Evolutionary conservation across 805 yeast species (phyloP).

Genomic region (Candida orba): DNA sequence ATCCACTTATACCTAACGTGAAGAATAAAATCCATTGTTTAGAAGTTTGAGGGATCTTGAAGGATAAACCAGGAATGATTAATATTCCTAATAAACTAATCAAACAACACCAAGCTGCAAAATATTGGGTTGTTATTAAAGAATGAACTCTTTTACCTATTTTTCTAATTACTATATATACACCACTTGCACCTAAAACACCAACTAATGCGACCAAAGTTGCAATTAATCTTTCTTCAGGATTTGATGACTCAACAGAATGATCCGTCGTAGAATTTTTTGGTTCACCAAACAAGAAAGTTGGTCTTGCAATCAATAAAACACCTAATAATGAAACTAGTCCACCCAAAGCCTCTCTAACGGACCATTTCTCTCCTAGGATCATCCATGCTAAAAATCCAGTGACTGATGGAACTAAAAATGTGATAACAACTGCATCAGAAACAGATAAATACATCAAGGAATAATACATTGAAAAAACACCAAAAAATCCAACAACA

Average conservation of each 20-base stretch:
- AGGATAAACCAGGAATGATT: conserved; percentile 48
- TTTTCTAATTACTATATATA: conserved; percentile 62
- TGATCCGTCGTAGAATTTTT: conserved; percentile 23
- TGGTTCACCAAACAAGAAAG: conserved; percentile 52
- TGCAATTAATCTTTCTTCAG: conserved; percentile 53
- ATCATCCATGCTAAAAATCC: conserved; percentile 64
- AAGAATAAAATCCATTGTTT: conserved; percentile 62
- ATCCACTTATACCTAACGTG: conserved; percentile 69
- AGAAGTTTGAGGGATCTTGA: conserved; percentile 51
- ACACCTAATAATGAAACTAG: conserved; percentile 68
- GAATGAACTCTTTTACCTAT: conserved; percentile 81
- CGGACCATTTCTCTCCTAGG: conserved; percentile 58
- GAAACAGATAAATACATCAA: conserved; percentile 66
- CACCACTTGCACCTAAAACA: conserved; percentile 60
- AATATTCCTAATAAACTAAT: conserved; percentile 47
- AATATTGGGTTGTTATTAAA: conserved; percentile 68
- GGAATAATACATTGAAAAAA: conserved; percentile 70
- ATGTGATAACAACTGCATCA: conserved; percentile 77
- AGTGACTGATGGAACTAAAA: conserved; percentile 70
- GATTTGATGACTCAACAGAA: conserved; percentile 42
- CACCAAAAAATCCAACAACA: conserved; percentile 69
- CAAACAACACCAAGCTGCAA: conserved; percentile 53
- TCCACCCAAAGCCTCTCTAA: conserved; percentile 64
- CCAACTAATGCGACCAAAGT: conserved; percentile 58
- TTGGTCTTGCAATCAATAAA: conserved; percentile 72